These are phyloP conservation scores for Pichia sp. DNA, from an alignment of 1,139 yeast species.

Conservation along the genomic window DNA sequence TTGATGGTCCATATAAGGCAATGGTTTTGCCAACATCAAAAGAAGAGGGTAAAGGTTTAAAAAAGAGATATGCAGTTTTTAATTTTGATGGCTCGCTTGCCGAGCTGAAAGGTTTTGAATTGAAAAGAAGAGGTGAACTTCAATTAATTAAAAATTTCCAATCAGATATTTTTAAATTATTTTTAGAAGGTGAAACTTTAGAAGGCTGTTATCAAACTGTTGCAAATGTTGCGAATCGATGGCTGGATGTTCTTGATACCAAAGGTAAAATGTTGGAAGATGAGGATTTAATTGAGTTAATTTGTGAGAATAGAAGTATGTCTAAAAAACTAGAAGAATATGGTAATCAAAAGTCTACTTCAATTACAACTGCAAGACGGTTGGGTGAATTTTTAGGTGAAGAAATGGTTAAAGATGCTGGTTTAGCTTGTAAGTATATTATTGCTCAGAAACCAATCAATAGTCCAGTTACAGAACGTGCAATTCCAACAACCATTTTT, in stretches of 20 bases:
- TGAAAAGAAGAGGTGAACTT: constrained; percentile 94
- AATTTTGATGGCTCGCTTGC: constrained; percentile 92
- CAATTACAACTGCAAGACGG: constrained; percentile 90
- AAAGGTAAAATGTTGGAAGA: constrained; percentile 86
- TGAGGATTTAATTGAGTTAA: constrained; percentile 86
- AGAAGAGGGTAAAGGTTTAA: constrained; percentile 95
- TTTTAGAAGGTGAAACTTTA: constrained; percentile 74
- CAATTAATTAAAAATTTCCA: constrained; percentile 92
- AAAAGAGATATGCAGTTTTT: constrained; percentile 95
- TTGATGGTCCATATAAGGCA: constrained; percentile 97
- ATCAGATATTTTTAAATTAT: constrained; percentile 85
- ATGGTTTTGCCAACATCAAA: constrained; percentile 96
- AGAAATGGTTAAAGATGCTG: constrained; percentile 95
- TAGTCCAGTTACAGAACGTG: constrained; percentile 93
- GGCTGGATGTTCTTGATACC: constrained; percentile 90
- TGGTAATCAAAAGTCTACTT: constrained; percentile 85
- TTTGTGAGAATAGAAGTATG: constrained; percentile 96
- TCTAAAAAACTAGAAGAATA: constrained; percentile 86
- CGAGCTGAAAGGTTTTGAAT: constrained; percentile 92
- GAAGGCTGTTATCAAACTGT: constrained; percentile 83
- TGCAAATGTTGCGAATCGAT: constrained; percentile 86
- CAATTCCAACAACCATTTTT: constrained; percentile 93
- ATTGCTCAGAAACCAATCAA: constrained; percentile 78
- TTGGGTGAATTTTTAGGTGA: constrained; percentile 95
- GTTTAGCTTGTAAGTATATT: constrained; percentile 90